A percentile compares a stretch with the other conserved stretches of the same genome.
phyloP scores from a whole-genome alignment of 1,284 basidiomycete species.

The Cutaneotrichosporon cavernicola region DNA sequence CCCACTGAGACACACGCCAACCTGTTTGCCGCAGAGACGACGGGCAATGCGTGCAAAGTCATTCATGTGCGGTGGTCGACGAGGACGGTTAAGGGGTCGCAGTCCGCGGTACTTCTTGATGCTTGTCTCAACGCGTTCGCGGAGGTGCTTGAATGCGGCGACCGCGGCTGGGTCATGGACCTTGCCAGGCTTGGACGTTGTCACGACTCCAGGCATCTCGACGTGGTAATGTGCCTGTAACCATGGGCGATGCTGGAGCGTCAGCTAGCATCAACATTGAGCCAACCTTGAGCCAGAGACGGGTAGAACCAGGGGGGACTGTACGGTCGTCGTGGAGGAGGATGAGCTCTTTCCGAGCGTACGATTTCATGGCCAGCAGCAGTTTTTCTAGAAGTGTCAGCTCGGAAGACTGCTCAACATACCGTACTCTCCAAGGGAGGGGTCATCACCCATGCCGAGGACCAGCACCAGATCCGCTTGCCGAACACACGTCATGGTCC shows the following conservation, averaged over 20 bases:
- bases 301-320: constrained; percentile 85
- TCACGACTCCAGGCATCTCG: constrained; percentile 57
- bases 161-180: constrained; percentile 85
- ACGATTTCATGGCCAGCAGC: constrained; percentile 84
- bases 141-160: constrained; percentile 69
- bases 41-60: constrained; percentile 92
- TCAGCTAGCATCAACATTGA: neutral
- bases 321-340: constrained; percentile 88
- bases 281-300: constrained; percentile 88
- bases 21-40: constrained; percentile 85
- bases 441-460: constrained; percentile 94
- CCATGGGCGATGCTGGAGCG: constrained; percentile 79
- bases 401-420: neutral
- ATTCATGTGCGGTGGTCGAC: constrained; percentile 74
- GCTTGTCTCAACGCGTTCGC: constrained; percentile 83
- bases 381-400: constrained; percentile 64
- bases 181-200: constrained; percentile 60
- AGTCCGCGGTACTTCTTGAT: constrained; percentile 81
- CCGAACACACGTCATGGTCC: constrained; percentile 95
- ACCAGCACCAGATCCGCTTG: constrained; percentile 97
- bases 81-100: constrained; percentile 66
- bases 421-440: constrained; percentile 74
- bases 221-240: constrained; percentile 56
- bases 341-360: constrained; percentile 93
- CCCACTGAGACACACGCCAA: constrained; percentile 92